Percentiles rank a stretch among this genome's conserved stretches.
Conservation (phyloP, 139 green algal genomes). For the Chlamydomonas sphaeroides region DNA sequence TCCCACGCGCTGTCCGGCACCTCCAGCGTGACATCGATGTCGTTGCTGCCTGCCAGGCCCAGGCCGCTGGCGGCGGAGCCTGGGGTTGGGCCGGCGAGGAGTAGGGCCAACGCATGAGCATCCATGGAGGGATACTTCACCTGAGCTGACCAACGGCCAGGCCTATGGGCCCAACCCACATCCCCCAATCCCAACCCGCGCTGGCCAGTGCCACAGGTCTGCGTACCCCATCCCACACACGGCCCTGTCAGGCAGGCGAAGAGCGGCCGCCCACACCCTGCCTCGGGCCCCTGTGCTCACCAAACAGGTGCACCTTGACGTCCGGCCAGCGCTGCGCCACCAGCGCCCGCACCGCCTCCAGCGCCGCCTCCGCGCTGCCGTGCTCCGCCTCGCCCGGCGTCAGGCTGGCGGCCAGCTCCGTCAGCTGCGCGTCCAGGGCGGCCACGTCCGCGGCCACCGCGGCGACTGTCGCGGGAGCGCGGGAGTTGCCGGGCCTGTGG, state of each 20-base stretch:
- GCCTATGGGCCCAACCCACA: too few relatives aligned
- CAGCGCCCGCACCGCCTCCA: slow-evolving; percentile 51
- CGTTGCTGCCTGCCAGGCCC: slow-evolving; percentile 76
- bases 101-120: too few relatives aligned
- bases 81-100: too few relatives aligned
- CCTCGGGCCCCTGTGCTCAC: not conserved
- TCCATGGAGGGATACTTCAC: too few relatives aligned
- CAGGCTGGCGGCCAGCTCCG: slow-evolving; percentile 56
- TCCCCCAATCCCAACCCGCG: too few relatives aligned
- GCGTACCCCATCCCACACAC: too few relatives aligned
- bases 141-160: too few relatives aligned
- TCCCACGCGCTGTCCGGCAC: slow-evolving; percentile 29
- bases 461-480: not conserved
- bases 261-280: too few relatives aligned
- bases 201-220: too few relatives aligned
- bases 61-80: slow-evolving; percentile 75
- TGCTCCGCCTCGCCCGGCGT: slow-evolving; percentile 59
- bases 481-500: slow-evolving; percentile 24
- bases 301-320: slow-evolving; percentile 56
- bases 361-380: slow-evolving; percentile 47
- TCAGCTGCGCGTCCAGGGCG: slow-evolving; percentile 46
- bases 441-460: not conserved
- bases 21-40: slow-evolving; percentile 85
- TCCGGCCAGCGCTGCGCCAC: slow-evolving; percentile 61
- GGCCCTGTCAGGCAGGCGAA: too few relatives aligned